Conservation (phyloP, 495 filamentous ascomycete genomes). For the Aspergillus baeticus region DNA sequence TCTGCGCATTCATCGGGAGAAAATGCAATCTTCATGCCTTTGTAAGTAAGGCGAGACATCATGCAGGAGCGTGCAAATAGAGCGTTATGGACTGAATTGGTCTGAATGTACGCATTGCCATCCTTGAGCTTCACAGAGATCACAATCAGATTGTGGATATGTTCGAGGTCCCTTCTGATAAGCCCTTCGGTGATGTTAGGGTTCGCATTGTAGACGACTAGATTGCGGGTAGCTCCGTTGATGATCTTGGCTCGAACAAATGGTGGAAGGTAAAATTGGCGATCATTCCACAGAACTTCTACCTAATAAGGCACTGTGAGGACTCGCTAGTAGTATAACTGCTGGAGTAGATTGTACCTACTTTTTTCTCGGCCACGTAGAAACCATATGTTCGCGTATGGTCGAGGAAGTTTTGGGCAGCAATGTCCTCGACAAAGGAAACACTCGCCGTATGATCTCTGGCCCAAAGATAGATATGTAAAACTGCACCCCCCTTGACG, state of each 20-base stretch:
- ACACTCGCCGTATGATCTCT: slow-evolving; percentile 63
- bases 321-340: not conserved
- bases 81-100: slow-evolving; percentile 77
- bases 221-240: slow-evolving; percentile 74
- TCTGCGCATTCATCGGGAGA: slow-evolving; percentile 72
- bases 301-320: slow-evolving; percentile 43
- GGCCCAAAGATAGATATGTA: slow-evolving; percentile 67
- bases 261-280: slow-evolving; percentile 66
- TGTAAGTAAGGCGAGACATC: slow-evolving; percentile 74
- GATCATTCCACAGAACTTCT: slow-evolving; percentile 68
- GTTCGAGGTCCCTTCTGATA: slow-evolving; percentile 74
- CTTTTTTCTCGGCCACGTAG: slow-evolving; percentile 67
- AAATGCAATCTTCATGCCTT: slow-evolving; percentile 69
- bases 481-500: slow-evolving; percentile 66
- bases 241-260: slow-evolving; percentile 67
- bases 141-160: slow-evolving; percentile 77
- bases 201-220: slow-evolving; percentile 61
- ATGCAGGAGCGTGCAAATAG: slow-evolving; percentile 75
- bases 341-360: slow-evolving; percentile 38
- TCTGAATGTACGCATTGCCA: slow-evolving; percentile 62
- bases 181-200: slow-evolving; percentile 58
- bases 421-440: slow-evolving; percentile 66
- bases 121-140: slow-evolving; percentile 60
- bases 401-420: slow-evolving; percentile 62
- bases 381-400: slow-evolving; percentile 65